Evolutionary conservation across 2,329 filamentous ascomycete species (phyloP).

Genomic region (Neofusicoccum sp.): DNA sequence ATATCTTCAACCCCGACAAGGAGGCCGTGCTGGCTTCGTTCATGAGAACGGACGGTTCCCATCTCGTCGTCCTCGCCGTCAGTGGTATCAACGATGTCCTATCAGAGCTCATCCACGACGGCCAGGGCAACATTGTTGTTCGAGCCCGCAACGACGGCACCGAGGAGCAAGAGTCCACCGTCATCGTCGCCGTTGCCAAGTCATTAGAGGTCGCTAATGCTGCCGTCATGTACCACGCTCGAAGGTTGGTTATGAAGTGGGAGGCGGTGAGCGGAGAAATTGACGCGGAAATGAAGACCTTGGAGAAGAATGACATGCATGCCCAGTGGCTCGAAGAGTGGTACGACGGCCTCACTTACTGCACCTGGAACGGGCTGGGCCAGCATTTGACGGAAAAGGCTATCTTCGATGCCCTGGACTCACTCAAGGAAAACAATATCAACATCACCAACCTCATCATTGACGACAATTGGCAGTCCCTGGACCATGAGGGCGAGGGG

Average conservation of each 20-base stretch:
- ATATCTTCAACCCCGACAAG: constrained; percentile 66
- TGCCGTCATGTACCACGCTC: constrained; percentile 84
- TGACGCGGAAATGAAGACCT: constrained; percentile 47
- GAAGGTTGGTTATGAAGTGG: constrained; percentile 57
- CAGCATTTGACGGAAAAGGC: constrained; percentile 79
- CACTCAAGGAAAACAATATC: constrained; percentile 68
- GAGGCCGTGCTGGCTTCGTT: constrained; percentile 79
- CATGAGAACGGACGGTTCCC: constrained; percentile 66
- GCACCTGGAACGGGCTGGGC: constrained; percentile 93
- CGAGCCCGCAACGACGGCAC: constrained; percentile 70
- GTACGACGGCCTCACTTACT: constrained; percentile 92
- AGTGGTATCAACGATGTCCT: constrained; percentile 71
- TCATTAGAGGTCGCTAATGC: constrained; percentile 74
- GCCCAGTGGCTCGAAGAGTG: constrained; percentile 76
- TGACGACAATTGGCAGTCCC: constrained; percentile 93
- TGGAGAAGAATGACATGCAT: constrained; percentile 51
- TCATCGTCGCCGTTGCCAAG: constrained; percentile 70
- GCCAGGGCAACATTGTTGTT: constrained; percentile 64
- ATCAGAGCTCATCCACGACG: constrained; percentile 65
- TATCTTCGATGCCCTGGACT: constrained; percentile 71
- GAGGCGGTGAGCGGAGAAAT: constrained; percentile 46
- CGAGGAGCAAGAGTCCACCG: constrained; percentile 53
- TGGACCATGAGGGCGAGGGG: constrained; percentile 53
- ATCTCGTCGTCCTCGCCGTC: constrained; percentile 74
- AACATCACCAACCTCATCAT: constrained; percentile 84